Evolutionary conservation across 116 monocot species (phyloP).

Genomic region (Zostera marina): DNA sequence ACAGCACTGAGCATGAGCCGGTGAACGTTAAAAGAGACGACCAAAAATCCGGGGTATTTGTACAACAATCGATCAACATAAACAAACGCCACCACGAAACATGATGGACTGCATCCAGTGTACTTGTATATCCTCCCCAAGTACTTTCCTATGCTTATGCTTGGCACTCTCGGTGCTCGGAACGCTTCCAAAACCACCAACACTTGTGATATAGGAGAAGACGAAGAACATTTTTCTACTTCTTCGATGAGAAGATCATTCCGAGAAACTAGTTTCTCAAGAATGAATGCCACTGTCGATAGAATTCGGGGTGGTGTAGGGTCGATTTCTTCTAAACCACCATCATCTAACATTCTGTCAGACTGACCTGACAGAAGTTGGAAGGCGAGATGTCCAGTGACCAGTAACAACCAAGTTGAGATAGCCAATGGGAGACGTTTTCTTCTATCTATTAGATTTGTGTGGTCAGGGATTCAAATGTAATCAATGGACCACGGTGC

Average conservation of each 20-base stretch:
- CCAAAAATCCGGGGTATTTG: constrained; percentile 27
- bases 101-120: constrained; percentile 47
- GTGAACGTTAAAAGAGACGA: constrained; percentile 56
- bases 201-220: background rate
- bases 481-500: no score
- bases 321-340: background rate
- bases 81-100: constrained; percentile 57
- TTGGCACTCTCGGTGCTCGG: constrained; percentile 26
- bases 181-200: constrained; percentile 17
- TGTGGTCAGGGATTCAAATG: no score
- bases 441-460: no score
- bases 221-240: background rate
- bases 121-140: constrained; percentile 68
- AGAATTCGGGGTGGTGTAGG: constrained; percentile 15
- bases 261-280: constrained; percentile 33
- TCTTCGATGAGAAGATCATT: constrained; percentile 15
- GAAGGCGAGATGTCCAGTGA: no score
- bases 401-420: no score
- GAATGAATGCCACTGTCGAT: constrained; percentile 17
- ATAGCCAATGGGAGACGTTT: no score
- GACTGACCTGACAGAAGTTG: no score
- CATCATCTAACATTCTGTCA: background rate
- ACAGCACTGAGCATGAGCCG: constrained; percentile 58
- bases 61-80: constrained; percentile 61
- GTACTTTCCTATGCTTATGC: constrained; percentile 51